Evolutionary conservation across 192 early-diverging fungal genomes (phyloP).

Genomic region (Linnemannia hyalina): DNA sequence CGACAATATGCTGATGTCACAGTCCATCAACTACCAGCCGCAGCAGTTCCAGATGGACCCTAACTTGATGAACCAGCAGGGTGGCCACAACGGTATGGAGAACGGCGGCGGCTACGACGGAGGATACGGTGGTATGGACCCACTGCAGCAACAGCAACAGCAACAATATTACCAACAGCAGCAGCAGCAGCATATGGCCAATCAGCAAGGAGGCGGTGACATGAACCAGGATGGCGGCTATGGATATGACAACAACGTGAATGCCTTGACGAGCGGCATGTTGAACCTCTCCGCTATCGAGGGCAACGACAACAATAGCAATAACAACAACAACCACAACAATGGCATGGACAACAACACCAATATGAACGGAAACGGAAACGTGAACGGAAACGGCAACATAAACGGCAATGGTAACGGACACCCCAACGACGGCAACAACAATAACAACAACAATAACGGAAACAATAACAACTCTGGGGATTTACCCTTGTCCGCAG

Average conservation of each 20-base stretch:
- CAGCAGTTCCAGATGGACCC: constrained; percentile 7
- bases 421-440: constrained; percentile 9
- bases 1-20: constrained; percentile 23
- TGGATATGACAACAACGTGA: constrained; percentile 3
- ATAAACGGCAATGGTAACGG: constrained; percentile 14
- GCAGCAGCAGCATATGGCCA: constrained; percentile 6
- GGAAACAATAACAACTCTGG: constrained; percentile 11
- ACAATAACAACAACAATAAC: constrained; percentile 15
- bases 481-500: constrained; percentile 3
- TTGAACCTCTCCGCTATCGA: constrained; percentile 13
- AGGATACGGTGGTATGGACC: constrained; percentile 30
- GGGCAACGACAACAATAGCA: constrained; percentile 18
- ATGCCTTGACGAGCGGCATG: constrained; percentile 15
- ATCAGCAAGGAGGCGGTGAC: constrained; percentile 11
- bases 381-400: neutral
- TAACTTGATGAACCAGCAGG: constrained; percentile 4
- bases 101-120: constrained; percentile 23
- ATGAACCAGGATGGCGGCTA: constrained; percentile 7
- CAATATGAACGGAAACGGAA: constrained; percentile 6
- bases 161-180: constrained; percentile 5
- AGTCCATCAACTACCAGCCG: constrained; percentile 28
- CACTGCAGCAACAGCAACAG: constrained; percentile 8
- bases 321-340: neutral
- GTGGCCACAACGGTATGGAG: constrained; percentile 13
- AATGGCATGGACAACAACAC: constrained; percentile 29